Evolutionary conservation across 768 basidiomycete genomes (phyloP).

Genomic region (Boletus rubroflammeus): DNA sequence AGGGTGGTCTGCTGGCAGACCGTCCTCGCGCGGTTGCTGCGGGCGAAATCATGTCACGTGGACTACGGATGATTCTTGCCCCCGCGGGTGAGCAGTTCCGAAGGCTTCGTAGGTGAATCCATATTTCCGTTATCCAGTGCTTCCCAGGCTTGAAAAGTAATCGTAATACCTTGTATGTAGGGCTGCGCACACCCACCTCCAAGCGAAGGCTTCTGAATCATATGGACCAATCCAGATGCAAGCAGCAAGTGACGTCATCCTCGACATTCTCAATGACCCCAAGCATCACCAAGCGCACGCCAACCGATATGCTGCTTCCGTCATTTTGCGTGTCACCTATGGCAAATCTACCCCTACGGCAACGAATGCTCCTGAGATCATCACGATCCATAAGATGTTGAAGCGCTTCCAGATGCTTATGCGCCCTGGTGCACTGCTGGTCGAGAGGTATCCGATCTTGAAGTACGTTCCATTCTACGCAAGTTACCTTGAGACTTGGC

Average conservation of each 20-base stretch:
- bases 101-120: slow-evolving; percentile 51
- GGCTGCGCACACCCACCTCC: slow-evolving; percentile 56
- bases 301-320: slow-evolving; percentile 40
- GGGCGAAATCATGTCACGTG: slow-evolving; percentile 56
- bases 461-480: slow-evolving; percentile 59
- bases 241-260: slow-evolving; percentile 28
- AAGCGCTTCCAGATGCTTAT: slow-evolving; percentile 36
- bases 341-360: slow-evolving; percentile 33
- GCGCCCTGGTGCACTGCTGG: slow-evolving; percentile 33
- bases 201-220: slow-evolving; percentile 46
- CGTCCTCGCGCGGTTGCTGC: slow-evolving; percentile 54
- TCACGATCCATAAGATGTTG: slow-evolving; percentile 33
- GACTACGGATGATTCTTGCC: slow-evolving; percentile 54
- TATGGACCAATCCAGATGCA: slow-evolving; percentile 49
- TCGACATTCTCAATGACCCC: slow-evolving; percentile 32
- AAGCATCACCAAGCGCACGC: slow-evolving; percentile 52
- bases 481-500: slow-evolving; percentile 52
- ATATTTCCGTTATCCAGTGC: neutral
- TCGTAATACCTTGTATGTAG: slow-evolving; percentile 24
- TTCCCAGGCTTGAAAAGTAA: neutral
- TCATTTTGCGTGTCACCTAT: slow-evolving; percentile 34
- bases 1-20: slow-evolving; percentile 55
- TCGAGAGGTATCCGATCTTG: slow-evolving; percentile 37
- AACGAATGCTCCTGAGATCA: slow-evolving; percentile 30
- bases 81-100: slow-evolving; percentile 57